Percentiles rank a stretch among this genome's conserved stretches.
Evolutionary conservation across 345 rosid genomes (phyloP).

Genomic region (Balakata baccata): DNA sequence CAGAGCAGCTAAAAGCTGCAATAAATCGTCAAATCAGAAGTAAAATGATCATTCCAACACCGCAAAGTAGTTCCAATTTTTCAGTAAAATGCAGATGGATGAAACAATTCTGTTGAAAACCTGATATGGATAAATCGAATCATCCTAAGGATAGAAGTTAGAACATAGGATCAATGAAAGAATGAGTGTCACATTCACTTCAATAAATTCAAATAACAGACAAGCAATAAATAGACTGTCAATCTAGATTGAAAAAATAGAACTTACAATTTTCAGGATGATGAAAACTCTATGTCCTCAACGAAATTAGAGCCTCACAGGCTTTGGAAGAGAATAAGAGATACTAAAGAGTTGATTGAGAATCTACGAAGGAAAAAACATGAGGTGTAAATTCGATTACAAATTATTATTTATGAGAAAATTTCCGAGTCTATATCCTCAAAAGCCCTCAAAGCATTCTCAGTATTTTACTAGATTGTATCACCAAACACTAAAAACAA

Average conservation of each 20-base stretch:
- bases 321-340: constrained; percentile 85
- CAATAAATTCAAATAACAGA: constrained; percentile 12
- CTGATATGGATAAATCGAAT: no score
- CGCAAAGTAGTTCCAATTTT: constrained; percentile 9
- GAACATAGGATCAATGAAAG: no score
- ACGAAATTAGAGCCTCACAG: constrained; percentile 44
- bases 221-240: constrained; percentile 1
- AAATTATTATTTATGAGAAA: constrained; percentile 11
- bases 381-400: constrained; percentile 11
- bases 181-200: constrained; percentile 1
- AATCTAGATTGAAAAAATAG: no score
- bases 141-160: constrained; percentile 78
- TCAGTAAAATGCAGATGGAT: constrained; percentile 62
- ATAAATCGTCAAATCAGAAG: constrained; percentile 30
- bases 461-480: background rate
- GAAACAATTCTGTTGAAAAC: constrained; percentile 58
- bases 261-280: no score
- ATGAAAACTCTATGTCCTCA: constrained; percentile 64
- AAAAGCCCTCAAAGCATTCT: constrained; percentile 13
- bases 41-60: constrained; percentile 22
- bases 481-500: constrained; percentile 7
- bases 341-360: constrained; percentile 92
- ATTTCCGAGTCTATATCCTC: background rate
- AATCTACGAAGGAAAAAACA: constrained; percentile 45
- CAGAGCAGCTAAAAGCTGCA: constrained; percentile 83